Evolutionary conservation across 768 basidiomycete genomes (phyloP), one percentile per base, ranked within the genome.

Genomic region (Amanita subjunquillea): DNA sequence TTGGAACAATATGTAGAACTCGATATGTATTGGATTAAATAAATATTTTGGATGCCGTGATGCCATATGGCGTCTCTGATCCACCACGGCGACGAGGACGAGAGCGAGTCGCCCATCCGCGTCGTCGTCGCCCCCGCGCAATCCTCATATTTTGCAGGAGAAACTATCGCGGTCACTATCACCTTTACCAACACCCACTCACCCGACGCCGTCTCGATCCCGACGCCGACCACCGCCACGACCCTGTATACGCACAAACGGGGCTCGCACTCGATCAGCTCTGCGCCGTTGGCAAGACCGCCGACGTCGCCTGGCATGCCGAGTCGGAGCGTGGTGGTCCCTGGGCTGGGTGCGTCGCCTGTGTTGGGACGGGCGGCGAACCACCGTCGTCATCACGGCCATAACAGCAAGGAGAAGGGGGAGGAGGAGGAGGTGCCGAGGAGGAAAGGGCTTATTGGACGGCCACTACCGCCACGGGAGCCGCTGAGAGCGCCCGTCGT

Each of bases 61-160:
- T 13, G 4, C 32, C 10, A 13, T 1, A 34, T 34, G 34, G 34
- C 12, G 32, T 32, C 32, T 32, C 10, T 32, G 34, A 34, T 13
- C 27, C 4, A 29, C 27, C 3, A 29, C 6, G 27, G 7, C 27
- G 27, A 29, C 27, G 27, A 29, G 27, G 27, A 29, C 3, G 27
- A 29, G 27, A 29, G 27, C 23, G 46, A 48, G 5, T 71, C 77
- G 12, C 73, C 74, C 40, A 74, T 90, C 4, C 81, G 84, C 36
- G 81, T 90, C 37, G 76, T 80, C 25, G 83, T 88, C 20, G 77
- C 78, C 0, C 94, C 94, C 1, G 75, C 87, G 0, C 87, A 92
- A 56, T 86, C 90, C 0, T 89, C 91, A 0, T 97, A 87, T 69
- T 97, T 94, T 65, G 91, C 94, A 0, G 94, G 94, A 53, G 94